A percentile compares a stretch with the other conserved stretches of the same genome.
Conservation (phyloP, 768 basidiomycete genomes). For the Austroboletus eburneus region DNA sequence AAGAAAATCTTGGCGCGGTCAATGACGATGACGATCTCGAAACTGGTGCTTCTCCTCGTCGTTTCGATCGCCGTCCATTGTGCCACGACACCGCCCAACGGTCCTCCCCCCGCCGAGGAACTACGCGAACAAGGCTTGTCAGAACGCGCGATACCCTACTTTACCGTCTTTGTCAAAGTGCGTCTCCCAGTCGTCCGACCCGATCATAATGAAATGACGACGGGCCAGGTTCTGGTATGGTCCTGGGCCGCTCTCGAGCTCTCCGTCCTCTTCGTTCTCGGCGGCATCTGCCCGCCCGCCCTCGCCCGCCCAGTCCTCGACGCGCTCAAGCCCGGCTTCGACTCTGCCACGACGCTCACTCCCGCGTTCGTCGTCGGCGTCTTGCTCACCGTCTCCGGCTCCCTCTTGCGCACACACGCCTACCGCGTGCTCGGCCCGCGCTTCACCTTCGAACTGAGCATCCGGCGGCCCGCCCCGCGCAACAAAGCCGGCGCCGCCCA, state of each 20-base stretch:
- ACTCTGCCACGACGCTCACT: slow-evolving; percentile 9
- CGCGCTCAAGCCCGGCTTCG: not conserved
- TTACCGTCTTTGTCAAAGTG: not conserved
- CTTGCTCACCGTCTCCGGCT: slow-evolving; percentile 3
- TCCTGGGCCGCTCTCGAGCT: slow-evolving; percentile 10
- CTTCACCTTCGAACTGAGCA: slow-evolving; percentile 27
- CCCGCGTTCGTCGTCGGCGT: slow-evolving; percentile 10
- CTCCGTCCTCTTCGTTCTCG: not conserved
- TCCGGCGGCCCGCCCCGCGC: too few relatives aligned
- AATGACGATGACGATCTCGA: slow-evolving; percentile 4
- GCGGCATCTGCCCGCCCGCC: slow-evolving; percentile 1
- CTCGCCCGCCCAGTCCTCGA: not conserved
- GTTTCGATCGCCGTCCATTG: not conserved
- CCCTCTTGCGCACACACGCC: slow-evolving; percentile 15
- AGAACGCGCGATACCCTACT: not conserved
- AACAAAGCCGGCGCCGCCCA: too few relatives aligned
- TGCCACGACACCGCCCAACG: slow-evolving; percentile 14
- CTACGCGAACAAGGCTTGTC: slow-evolving; percentile 8
- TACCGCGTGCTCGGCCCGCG: slow-evolving; percentile 18
- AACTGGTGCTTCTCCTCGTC: slow-evolving; percentile 6
- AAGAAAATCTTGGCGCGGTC: too few relatives aligned
- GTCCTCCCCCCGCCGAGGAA: slow-evolving; percentile 7
- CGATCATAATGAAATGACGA: not conserved
- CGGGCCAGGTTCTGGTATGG: not conserved
- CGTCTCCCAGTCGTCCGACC: not conserved